Percentiles rank a stretch among this genome's conserved stretches.
These are phyloP conservation scores for Trichomonas gallinae DNA, from an alignment of 208 protist genomes.

Conservation along the genomic window DNA sequence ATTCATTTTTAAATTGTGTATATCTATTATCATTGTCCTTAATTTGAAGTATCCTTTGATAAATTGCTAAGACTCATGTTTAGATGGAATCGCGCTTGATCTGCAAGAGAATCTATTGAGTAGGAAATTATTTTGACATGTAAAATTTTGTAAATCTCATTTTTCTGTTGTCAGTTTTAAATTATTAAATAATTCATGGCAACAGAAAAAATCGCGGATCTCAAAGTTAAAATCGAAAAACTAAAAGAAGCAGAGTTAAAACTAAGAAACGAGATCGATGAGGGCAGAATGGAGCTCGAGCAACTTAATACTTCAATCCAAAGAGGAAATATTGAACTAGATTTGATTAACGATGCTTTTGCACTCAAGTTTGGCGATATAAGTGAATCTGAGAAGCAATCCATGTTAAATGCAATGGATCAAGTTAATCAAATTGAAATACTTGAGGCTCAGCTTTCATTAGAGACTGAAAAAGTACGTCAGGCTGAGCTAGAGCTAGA, in stretches of 20 bases:
- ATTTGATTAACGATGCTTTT: not conserved
- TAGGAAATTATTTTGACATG: too few species aligned
- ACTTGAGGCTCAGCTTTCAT: not conserved
- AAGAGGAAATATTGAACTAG: not conserved
- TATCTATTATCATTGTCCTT: too few species aligned
- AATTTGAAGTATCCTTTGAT: too few species aligned
- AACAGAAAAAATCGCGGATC: not conserved
- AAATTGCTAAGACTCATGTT: too few species aligned
- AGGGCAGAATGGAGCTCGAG: not conserved
- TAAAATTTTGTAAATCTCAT: too few species aligned
- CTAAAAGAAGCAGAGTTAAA: not conserved
- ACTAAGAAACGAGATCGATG: not conserved
- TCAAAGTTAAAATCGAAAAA: not conserved
- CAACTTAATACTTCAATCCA: not conserved
- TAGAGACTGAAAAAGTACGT: not conserved
- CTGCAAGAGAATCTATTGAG: too few species aligned
- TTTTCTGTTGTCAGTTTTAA: too few species aligned
- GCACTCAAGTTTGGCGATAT: not conserved
- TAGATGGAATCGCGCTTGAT: too few species aligned
- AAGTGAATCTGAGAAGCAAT: not conserved
- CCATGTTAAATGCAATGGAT: not conserved
- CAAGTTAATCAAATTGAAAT: not conserved
- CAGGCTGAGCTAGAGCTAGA: not conserved
- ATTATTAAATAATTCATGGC: not conserved
- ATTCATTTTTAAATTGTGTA: too few species aligned